Evolutionary conservation across 495 filamentous ascomycete species (phyloP).

Genomic region (Aspergillus biplanus): DNA sequence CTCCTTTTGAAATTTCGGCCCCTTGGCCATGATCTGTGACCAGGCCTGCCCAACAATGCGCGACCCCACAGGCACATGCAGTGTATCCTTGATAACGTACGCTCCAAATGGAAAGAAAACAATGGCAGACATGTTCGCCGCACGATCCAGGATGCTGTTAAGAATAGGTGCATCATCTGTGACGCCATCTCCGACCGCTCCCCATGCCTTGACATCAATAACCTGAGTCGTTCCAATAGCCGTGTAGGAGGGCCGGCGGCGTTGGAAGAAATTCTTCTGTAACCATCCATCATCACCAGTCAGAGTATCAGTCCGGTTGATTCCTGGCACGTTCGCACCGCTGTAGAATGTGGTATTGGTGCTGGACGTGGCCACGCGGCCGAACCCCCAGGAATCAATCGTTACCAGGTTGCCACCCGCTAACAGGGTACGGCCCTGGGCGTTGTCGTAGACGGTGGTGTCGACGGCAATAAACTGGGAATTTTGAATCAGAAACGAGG

Average conservation of each 20-base stretch:
- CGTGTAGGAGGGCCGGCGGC: conserved; percentile 35
- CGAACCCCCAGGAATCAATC: too few relatives aligned
- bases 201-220: conserved; percentile 66
- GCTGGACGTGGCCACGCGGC: too few relatives aligned
- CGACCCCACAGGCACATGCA: conserved; percentile 73
- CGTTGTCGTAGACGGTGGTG: too few relatives aligned
- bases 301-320: too few relatives aligned
- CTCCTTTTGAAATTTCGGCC: conserved; percentile 63
- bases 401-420: too few relatives aligned
- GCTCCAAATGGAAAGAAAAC: conserved; percentile 78
- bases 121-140: conserved; percentile 55
- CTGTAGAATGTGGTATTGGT: too few relatives aligned
- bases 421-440: too few relatives aligned
- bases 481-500: too few relatives aligned
- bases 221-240: conserved; percentile 50
- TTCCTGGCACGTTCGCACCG: too few relatives aligned
- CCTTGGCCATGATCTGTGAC: conserved; percentile 76
- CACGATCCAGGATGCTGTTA: conserved; percentile 65
- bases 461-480: too few relatives aligned
- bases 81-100: conserved; percentile 73
- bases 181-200: conserved; percentile 63
- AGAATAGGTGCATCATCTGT: conserved; percentile 58
- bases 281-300: too few relatives aligned
- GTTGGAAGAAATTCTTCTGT: conserved; percentile 35
- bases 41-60: conserved; percentile 77